These are phyloP conservation scores for Teunomyces tritomae DNA, from an alignment of 805 yeast genomes.

Conservation along the genomic window DNA sequence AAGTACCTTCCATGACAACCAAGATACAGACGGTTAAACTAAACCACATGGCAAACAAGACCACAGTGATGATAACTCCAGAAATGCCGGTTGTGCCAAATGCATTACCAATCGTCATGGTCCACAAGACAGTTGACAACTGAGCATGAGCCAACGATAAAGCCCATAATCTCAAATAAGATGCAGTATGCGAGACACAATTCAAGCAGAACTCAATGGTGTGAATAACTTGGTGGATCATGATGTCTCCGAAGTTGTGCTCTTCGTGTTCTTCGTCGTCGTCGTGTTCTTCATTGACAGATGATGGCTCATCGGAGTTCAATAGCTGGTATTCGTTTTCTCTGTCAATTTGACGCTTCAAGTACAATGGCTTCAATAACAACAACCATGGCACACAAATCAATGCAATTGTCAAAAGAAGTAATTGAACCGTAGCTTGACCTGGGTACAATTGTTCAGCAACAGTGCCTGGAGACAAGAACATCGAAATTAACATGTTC, in stretches of 20 bases:
- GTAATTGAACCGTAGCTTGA: slow-evolving; percentile 59
- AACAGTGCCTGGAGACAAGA: slow-evolving; percentile 66
- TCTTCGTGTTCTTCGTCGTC: slow-evolving; percentile 36
- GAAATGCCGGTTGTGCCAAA: slow-evolving; percentile 52
- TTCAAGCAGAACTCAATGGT: slow-evolving; percentile 78
- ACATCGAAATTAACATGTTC: slow-evolving; percentile 75
- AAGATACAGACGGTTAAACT: slow-evolving; percentile 63
- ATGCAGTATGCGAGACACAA: slow-evolving; percentile 79
- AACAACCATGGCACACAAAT: slow-evolving; percentile 76
- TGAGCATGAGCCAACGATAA: slow-evolving; percentile 79
- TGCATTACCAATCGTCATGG: slow-evolving; percentile 67
- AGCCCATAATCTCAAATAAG: slow-evolving; percentile 77
- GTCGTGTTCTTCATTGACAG: slow-evolving; percentile 22
- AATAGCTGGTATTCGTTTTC: slow-evolving; percentile 23
- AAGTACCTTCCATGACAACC: slow-evolving; percentile 79
- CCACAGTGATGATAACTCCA: slow-evolving; percentile 58
- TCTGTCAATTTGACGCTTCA: slow-evolving; percentile 35
- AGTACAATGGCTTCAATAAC: slow-evolving; percentile 57
- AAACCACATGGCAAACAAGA: slow-evolving; percentile 74
- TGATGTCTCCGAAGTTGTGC: slow-evolving; percentile 58
- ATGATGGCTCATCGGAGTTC: slow-evolving; percentile 13
- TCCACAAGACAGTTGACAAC: slow-evolving; percentile 69
- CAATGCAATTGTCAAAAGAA: slow-evolving; percentile 56
- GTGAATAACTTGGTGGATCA: slow-evolving; percentile 78
- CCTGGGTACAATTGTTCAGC: slow-evolving; percentile 66